Percentiles rank a stretch among this genome's conserved stretches.
Conservation (phyloP, 768 basidiomycete species). For the Chiua virens region DNA sequence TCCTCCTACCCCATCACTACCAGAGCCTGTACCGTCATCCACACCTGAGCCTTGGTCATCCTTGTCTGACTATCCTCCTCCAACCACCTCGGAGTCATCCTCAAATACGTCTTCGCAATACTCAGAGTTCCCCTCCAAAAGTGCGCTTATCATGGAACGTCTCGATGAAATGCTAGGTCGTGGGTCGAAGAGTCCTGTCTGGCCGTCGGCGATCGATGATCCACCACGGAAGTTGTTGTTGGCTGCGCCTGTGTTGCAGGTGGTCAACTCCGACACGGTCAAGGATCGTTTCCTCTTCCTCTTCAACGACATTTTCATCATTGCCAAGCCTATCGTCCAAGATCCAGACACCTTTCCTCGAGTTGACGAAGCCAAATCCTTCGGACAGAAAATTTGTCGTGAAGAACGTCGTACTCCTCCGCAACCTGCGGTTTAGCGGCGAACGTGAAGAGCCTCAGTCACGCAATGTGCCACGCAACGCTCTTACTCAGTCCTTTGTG, state of each 20-base stretch:
- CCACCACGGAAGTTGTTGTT: constrained; percentile 85
- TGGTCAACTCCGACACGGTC: constrained; percentile 89
- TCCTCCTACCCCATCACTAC: constrained; percentile 45
- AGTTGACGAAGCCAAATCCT: constrained; percentile 52
- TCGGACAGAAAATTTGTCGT: constrained; percentile 80
- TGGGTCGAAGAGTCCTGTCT: constrained; percentile 56
- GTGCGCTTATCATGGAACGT: constrained; percentile 59
- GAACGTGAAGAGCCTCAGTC: constrained; percentile 63
- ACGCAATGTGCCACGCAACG: constrained; percentile 53
- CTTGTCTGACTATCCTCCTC: constrained; percentile 66
- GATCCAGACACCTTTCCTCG: constrained; percentile 64
- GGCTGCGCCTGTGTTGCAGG: constrained; percentile 86
- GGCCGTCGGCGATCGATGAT: constrained; percentile 71
- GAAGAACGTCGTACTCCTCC: constrained; percentile 85
- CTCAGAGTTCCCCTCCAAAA: constrained; percentile 48
- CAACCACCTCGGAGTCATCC: constrained; percentile 72
- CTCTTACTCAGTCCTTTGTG: constrained; percentile 70
- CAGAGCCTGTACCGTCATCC: constrained; percentile 58
- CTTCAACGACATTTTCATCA: constrained; percentile 93
- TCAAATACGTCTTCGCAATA: constrained; percentile 72
- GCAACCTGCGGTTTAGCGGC: constrained; percentile 63
- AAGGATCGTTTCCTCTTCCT: constrained; percentile 96
- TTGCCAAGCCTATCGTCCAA: constrained; percentile 84
- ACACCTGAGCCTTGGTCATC: constrained; percentile 82
- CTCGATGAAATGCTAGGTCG: constrained; percentile 70